Conservation (phyloP, 805 yeast genomes). For the Nakazawaea molendinolei region DNA sequence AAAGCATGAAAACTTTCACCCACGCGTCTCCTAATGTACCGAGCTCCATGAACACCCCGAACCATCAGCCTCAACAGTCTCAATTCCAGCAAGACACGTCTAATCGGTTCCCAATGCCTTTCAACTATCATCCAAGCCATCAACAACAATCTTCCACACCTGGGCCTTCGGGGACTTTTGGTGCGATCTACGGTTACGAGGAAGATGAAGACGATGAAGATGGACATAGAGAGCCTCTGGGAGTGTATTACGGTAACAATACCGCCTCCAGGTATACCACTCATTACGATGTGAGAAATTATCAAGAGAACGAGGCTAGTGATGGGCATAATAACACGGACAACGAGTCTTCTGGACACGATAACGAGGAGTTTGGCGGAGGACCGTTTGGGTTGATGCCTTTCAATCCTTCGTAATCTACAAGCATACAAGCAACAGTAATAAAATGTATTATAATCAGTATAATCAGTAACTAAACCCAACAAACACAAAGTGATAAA, state of each 20-base stretch:
- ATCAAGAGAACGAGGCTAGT: not conserved
- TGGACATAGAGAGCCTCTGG: slow-evolving; percentile 20
- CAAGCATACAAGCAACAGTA: too few species aligned
- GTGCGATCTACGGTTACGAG: slow-evolving; percentile 14
- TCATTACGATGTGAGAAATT: not conserved
- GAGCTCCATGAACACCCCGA: too few species aligned
- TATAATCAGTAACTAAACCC: too few species aligned
- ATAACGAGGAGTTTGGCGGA: slow-evolving; percentile 9
- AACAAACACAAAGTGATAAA: too few species aligned
- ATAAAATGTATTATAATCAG: too few species aligned
- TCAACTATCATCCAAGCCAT: slow-evolving; percentile 9
- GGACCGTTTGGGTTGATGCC: slow-evolving; percentile 17
- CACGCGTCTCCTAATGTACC: slow-evolving; percentile 21
- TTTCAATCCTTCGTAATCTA: slow-evolving; percentile 15
- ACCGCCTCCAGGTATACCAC: not conserved
- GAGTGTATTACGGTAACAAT: not conserved
- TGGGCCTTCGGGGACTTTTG: slow-evolving; percentile 9
- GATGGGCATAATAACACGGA: not conserved
- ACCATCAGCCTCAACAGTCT: slow-evolving; percentile 7
- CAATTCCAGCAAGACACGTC: slow-evolving; percentile 5
- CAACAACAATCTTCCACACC: slow-evolving; percentile 3
- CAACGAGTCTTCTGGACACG: slow-evolving; percentile 1
- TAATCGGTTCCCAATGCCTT: slow-evolving; percentile 4
- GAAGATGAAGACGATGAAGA: slow-evolving; percentile 22
- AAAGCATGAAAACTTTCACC: slow-evolving; percentile 53